Evolutionary conservation across 768 basidiomycete species (phyloP).

Genomic region (Boletellus emodensis): DNA sequence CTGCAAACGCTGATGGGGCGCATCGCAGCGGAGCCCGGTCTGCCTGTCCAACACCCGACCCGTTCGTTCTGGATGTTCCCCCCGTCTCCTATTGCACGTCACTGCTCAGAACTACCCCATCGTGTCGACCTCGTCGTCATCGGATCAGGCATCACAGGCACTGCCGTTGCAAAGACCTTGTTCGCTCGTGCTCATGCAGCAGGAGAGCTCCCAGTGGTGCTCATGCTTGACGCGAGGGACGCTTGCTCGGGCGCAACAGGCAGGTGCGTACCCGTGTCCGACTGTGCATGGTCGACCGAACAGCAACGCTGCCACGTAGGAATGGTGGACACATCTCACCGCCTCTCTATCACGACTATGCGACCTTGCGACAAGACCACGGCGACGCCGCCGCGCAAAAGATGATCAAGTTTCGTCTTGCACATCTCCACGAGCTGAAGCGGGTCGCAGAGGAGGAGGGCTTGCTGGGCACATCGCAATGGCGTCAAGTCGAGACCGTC

Average conservation of each 20-base stretch:
- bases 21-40: conserved; percentile 44
- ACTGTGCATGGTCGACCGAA: neutral
- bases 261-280: conserved; percentile 39
- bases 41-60: conserved; percentile 54
- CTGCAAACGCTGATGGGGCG: conserved; percentile 31
- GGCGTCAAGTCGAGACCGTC: conserved; percentile 52
- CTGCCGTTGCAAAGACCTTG: conserved; percentile 53
- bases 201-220: conserved; percentile 39
- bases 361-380: conserved; percentile 39
- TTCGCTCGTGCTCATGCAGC: conserved; percentile 35
- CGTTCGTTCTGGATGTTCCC: conserved; percentile 64
- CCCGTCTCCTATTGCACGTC: conserved; percentile 44
- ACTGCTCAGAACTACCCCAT: conserved; percentile 23
- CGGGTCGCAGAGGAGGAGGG: conserved; percentile 51
- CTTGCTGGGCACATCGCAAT: conserved; percentile 50
- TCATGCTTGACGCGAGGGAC: conserved; percentile 81
- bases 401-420: conserved; percentile 58
- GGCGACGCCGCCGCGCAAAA: conserved; percentile 46
- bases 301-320: conserved; percentile 18
- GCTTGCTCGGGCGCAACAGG: conserved; percentile 73
- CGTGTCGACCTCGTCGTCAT: conserved; percentile 67
- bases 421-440: conserved; percentile 50
- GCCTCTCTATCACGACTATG: conserved; percentile 56
- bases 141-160: conserved; percentile 76
- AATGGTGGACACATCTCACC: conserved; percentile 72